These are phyloP conservation scores for Senna tora DNA, from an alignment of 306 rosid genomes.

Conservation along the genomic window DNA sequence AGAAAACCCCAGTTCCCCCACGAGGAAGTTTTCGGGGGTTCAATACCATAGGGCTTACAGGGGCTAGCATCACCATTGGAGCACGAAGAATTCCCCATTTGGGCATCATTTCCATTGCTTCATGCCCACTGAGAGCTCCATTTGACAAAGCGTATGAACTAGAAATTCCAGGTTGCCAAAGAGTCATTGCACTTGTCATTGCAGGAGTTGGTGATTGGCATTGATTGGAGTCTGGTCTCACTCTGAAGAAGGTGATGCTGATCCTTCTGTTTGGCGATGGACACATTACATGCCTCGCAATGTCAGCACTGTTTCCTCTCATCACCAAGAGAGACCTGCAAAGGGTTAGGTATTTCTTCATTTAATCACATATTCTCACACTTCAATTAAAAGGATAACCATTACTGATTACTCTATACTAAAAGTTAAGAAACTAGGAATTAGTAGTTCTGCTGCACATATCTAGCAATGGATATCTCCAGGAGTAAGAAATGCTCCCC, in stretches of 20 bases:
- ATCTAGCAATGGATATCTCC: conserved; percentile 29
- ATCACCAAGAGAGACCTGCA: conserved; percentile 86
- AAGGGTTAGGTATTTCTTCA: conserved; percentile 5
- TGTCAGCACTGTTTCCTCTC: conserved; percentile 99
- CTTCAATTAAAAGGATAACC: not conserved
- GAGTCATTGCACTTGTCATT: conserved; percentile 50
- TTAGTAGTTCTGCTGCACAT: no score
- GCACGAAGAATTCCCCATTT: conserved; percentile 69
- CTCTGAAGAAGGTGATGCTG: conserved; percentile 85
- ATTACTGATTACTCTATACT: not conserved
- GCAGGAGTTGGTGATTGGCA: conserved; percentile 59
- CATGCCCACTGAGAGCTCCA: conserved; percentile 56
- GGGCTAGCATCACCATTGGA: conserved; percentile 78
- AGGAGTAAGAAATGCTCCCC: conserved; percentile 22
- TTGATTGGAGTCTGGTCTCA: conserved; percentile 70
- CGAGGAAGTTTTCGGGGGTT: conserved; percentile 53
- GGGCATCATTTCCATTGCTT: conserved; percentile 61
- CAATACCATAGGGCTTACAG: conserved; percentile 59
- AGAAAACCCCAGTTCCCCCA: conserved; percentile 92
- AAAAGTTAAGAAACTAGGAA: no score
- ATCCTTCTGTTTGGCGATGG: conserved; percentile 78
- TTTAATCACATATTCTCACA: conserved; percentile 10
- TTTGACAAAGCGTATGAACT: conserved; percentile 52
- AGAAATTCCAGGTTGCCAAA: conserved; percentile 65
- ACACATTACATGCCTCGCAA: conserved; percentile 95